Base-by-base conservation (phyloP, 345 rosid species). In the Nasturtium officinale region DNA sequence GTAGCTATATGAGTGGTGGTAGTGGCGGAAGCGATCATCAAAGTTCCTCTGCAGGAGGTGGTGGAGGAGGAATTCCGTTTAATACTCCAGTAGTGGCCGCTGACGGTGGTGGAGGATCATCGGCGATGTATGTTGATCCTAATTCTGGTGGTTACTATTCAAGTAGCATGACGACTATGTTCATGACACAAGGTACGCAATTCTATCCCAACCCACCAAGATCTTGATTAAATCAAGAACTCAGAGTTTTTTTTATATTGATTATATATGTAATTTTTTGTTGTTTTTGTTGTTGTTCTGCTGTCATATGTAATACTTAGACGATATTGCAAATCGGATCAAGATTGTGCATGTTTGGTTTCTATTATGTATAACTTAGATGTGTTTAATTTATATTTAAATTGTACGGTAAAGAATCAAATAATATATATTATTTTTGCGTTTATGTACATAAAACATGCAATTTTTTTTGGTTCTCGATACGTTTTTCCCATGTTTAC, bases 21-120 rank as follows among this genome's bases (percentile, higher is more conserved):
- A 73, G 81, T 69, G 79, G 82, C 5, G 76, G 77, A 32, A 73
- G 82, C 21, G 82, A 79, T 59, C 82, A 74, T 74, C 82, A 87
- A 68, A 85, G 86, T 67, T 87, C 96, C n/a, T 85, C 90, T 1
- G 87, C 86, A 21, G 87, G 87, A 8, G 80, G 57, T 3, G 67
- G 67, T 1, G 87, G 87, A 6, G 74, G 58, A 21, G 80, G 77
- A 65, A 16, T 58, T 20, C 57, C 20, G 16, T 65, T 57, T 65
- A 48, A 47, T 62, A 23, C 71, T n/a, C 67, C 67, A 40, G 38
- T 28, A 29, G 23, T 51, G 33, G 7, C 56, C 9, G 77, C 29
- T 2, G 67, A 50, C 33, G 69, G 71, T 2, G 80, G 67, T 47
- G 75, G 76, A 71, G 72, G 63, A 32, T 28, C 68, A 16, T 64